Conservation (phyloP, 2,329 filamentous ascomycete species). For the Colletotrichum sp. region DNA sequence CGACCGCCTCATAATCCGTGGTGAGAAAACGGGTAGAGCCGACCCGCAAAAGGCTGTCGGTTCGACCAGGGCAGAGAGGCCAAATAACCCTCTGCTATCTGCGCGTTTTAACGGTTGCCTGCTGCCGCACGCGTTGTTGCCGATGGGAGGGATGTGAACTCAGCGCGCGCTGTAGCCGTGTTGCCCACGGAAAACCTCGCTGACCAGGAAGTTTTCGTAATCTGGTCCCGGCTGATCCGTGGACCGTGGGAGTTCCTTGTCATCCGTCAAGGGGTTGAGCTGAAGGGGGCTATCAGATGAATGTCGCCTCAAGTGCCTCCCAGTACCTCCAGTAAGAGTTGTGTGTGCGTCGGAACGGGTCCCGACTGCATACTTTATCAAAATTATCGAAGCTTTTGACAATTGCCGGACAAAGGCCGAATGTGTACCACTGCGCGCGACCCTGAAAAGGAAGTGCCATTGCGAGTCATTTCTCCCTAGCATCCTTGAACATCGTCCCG, state of each 20-base stretch:
- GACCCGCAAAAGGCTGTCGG: not conserved
- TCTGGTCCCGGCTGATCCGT: not conserved
- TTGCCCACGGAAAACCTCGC: not conserved
- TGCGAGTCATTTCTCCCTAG: slow-evolving; percentile 14
- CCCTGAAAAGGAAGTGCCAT: not conserved
- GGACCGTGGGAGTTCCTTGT: not conserved
- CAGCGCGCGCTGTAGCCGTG: not conserved
- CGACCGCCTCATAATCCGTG: not conserved
- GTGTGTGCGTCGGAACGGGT: not conserved
- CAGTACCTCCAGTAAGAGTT: not conserved
- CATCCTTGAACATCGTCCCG: slow-evolving; percentile 7
- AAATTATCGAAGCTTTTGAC: not conserved
- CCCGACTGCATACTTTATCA: not conserved
- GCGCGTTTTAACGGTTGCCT: not conserved
- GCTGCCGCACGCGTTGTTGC: not conserved
- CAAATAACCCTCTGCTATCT: not conserved
- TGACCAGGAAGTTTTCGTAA: not conserved
- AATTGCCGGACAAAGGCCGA: not conserved
- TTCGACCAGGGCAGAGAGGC: not conserved
- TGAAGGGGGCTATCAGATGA: not conserved
- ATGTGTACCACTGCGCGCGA: not conserved
- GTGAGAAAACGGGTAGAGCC: not conserved
- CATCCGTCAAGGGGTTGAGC: not conserved
- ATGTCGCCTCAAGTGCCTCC: not conserved
- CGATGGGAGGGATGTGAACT: not conserved